Conservation (phyloP, 495 filamentous ascomycete species). For the Penicillium samsonianum region DNA sequence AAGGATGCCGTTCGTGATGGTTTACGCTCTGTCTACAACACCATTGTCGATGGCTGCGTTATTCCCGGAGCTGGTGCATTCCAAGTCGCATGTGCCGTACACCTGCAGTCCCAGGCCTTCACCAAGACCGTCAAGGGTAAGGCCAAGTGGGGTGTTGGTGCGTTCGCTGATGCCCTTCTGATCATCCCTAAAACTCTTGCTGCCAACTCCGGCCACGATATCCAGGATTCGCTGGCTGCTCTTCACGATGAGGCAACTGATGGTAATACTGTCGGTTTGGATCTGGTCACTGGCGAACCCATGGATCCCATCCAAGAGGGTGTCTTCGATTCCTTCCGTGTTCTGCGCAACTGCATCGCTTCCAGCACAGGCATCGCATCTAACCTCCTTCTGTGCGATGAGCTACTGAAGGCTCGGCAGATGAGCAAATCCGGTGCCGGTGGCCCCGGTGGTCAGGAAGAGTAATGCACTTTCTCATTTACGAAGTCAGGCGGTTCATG, state of each 20-base stretch:
- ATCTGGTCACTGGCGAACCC: constrained; percentile 80
- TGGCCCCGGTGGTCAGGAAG: constrained; percentile 48
- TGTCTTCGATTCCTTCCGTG: constrained; percentile 95
- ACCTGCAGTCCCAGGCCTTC: constrained; percentile 81
- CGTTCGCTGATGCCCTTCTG: constrained; percentile 90
- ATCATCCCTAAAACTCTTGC: constrained; percentile 97
- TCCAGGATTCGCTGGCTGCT: constrained; percentile 85
- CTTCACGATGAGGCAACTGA: constrained; percentile 84
- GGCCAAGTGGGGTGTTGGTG: constrained; percentile 90
- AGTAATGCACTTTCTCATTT: constrained; percentile 38
- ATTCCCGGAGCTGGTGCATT: constrained; percentile 95
- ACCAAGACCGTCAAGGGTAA: constrained; percentile 91
- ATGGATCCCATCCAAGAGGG: constrained; percentile 96
- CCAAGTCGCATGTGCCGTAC: constrained; percentile 90
- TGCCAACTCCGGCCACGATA: constrained; percentile 93
- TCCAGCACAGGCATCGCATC: constrained; percentile 93
- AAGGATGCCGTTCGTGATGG: constrained; percentile 98
- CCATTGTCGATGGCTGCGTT: constrained; percentile 94
- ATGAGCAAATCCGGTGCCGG: constrained; percentile 61
- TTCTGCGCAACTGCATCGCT: constrained; percentile 88
- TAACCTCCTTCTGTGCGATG: constrained; percentile 94
- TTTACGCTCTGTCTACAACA: constrained; percentile 93
- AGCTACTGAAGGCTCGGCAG: constrained; percentile 95
- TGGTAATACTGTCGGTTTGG: constrained; percentile 83
- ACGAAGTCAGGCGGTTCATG: constrained; percentile 28